These are phyloP conservation scores for Xylaria sp. DNA, from an alignment of 2,329 filamentous ascomycete genomes.

Conservation along the genomic window DNA sequence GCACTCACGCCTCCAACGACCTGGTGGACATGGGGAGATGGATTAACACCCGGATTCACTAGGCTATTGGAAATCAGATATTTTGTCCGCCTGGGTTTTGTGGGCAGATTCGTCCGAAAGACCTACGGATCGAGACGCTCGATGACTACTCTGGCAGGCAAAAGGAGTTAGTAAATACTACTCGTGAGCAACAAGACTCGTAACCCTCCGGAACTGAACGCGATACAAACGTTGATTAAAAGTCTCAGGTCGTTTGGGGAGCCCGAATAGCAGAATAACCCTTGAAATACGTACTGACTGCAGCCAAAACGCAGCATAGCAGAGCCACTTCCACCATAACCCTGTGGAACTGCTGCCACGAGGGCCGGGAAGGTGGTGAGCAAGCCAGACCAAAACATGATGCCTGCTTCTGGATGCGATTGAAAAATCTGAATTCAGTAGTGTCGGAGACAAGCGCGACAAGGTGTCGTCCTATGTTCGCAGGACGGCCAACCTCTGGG, in stretches of 20 bases:
- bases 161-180: slow-evolving; percentile 17
- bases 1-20: slow-evolving; percentile 38
- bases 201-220: background rate
- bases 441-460: background rate
- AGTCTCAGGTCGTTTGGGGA: background rate
- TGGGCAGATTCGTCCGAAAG: background rate
- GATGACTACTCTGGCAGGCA: slow-evolving; percentile 47
- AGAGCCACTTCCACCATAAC: slow-evolving; percentile 36
- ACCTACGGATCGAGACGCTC: slow-evolving; percentile 39
- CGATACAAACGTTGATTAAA: background rate
- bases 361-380: slow-evolving; percentile 34
- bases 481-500: background rate
- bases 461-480: background rate
- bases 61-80: slow-evolving; percentile 31
- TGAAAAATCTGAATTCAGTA: background rate
- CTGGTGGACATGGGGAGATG: slow-evolving; percentile 41
- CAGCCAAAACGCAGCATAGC: slow-evolving; percentile 45
- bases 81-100: background rate
- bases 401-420: background rate
- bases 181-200: background rate
- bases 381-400: slow-evolving; percentile 40
- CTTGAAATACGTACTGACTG: slow-evolving; percentile 37
- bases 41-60: slow-evolving; percentile 40
- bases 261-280: background rate
- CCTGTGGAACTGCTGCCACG: slow-evolving; percentile 41